Evolutionary conservation across 2,329 filamentous ascomycete genomes (phyloP).

Genomic region (Hypoxylon sp.): DNA sequence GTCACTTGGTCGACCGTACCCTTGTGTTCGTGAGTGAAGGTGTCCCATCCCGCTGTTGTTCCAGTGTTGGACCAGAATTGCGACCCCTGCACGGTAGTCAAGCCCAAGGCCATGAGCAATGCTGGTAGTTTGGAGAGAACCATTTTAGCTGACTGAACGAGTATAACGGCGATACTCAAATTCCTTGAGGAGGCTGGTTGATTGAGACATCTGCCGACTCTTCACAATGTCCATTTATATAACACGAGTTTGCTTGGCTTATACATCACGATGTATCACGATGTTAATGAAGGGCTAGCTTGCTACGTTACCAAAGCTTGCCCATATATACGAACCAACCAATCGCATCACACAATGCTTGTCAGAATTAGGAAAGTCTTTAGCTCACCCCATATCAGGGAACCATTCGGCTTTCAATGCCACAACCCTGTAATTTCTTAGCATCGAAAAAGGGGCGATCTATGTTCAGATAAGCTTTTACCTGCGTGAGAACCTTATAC

Average conservation of each 20-base stretch:
- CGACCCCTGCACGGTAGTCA: slow-evolving; percentile 52
- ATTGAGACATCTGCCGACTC: neutral
- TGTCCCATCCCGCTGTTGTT: slow-evolving; percentile 60
- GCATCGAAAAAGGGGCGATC: neutral
- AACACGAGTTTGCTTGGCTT: neutral
- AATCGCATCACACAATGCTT: slow-evolving; percentile 5
- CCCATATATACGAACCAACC: slow-evolving; percentile 28
- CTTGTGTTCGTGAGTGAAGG: slow-evolving; percentile 58
- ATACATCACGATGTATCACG: slow-evolving; percentile 12
- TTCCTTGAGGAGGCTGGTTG: neutral
- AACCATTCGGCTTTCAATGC: neutral
- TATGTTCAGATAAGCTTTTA: slow-evolving; percentile 9
- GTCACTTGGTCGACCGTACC: slow-evolving; percentile 61
- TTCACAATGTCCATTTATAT: neutral
- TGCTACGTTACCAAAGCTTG: slow-evolving; percentile 5
- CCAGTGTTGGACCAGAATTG: slow-evolving; percentile 61
- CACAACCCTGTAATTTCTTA: slow-evolving; percentile 5
- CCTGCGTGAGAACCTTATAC: slow-evolving; percentile 1
- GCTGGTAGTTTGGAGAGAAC: slow-evolving; percentile 16
- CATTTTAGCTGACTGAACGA: slow-evolving; percentile 12
- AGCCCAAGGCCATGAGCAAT: slow-evolving; percentile 47
- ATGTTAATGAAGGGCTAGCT: neutral
- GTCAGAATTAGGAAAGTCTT: slow-evolving; percentile 9
- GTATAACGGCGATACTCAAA: neutral
- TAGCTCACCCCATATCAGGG: neutral